Evolutionary conservation across 768 basidiomycete genomes (phyloP).

Genomic region (Stropharia rugosoannulata): DNA sequence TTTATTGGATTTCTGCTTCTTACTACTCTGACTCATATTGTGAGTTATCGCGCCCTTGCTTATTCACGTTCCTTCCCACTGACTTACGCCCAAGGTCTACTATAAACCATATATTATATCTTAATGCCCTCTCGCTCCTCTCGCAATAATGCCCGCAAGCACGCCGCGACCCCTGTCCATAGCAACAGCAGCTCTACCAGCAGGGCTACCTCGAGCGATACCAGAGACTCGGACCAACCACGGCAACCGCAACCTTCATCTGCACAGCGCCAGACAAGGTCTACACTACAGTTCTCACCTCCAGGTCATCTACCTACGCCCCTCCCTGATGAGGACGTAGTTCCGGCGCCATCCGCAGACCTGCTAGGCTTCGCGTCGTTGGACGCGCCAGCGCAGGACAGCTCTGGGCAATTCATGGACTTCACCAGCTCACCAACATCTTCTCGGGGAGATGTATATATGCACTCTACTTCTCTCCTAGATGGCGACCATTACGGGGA

Average conservation of each 20-base stretch:
- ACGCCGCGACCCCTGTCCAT: constrained; percentile 1
- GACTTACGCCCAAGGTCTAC: neutral
- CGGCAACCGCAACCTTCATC: neutral
- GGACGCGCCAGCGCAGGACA: neutral
- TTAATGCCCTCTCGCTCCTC: constrained; percentile 11
- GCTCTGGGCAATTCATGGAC: constrained; percentile 16
- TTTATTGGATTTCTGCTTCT: constrained; percentile 5
- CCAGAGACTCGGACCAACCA: neutral
- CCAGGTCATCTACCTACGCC: constrained; percentile 27
- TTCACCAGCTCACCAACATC: constrained; percentile 13
- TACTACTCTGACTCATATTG: neutral
- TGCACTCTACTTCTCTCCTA: neutral
- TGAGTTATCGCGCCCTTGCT: constrained; percentile 4
- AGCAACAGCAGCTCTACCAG: neutral
- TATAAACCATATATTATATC: neutral
- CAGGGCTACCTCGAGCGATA: no score
- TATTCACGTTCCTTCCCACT: neutral
- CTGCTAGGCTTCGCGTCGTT: constrained; percentile 7
- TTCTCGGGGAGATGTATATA: neutral
- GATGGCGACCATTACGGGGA: neutral
- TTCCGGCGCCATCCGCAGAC: neutral
- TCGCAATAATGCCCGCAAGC: constrained; percentile 8
- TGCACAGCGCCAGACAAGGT: neutral
- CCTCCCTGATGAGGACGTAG: constrained; percentile 19
- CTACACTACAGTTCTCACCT: constrained; percentile 15